These are phyloP conservation scores for Paramyrothecium sp. DNA, from an alignment of 2,329 filamentous ascomycete species.

Conservation along the genomic window DNA sequence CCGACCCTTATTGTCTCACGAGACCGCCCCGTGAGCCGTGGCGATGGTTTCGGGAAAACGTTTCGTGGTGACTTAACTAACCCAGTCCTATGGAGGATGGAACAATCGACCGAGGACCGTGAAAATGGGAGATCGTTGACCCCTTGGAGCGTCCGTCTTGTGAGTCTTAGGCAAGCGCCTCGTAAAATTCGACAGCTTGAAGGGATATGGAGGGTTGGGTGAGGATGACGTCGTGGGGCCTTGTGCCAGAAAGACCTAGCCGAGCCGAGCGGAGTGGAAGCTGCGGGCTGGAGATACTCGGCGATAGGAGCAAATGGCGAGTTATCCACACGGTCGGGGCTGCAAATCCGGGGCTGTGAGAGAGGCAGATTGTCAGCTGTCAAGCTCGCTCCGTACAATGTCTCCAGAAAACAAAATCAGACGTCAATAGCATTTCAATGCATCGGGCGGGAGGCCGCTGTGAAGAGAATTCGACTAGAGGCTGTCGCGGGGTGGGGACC, in stretches of 20 bases:
- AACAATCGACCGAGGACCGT: slow-evolving; percentile 49
- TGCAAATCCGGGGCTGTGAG: not conserved
- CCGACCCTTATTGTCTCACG: slow-evolving; percentile 13
- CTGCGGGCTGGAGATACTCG: slow-evolving; percentile 15
- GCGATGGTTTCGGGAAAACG: slow-evolving; percentile 1
- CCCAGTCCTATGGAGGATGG: slow-evolving; percentile 49
- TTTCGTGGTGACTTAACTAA: slow-evolving; percentile 2
- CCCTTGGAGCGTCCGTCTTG: slow-evolving; percentile 51
- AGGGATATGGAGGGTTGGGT: slow-evolving; percentile 14
- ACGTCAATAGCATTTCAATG: not conserved
- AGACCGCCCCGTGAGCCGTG: slow-evolving; percentile 8
- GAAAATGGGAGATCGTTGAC: slow-evolving; percentile 44
- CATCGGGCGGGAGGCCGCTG: not conserved
- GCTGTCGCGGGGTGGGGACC: not conserved
- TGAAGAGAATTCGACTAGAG: not conserved
- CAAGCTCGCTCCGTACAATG: not conserved
- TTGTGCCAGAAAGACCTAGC: not conserved
- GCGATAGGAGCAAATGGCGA: slow-evolving; percentile 16
- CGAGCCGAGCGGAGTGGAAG: slow-evolving; percentile 7
- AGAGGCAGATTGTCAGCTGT: not conserved
- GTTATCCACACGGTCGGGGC: not conserved
- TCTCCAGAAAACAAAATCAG: no score
- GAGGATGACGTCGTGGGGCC: slow-evolving; percentile 24
- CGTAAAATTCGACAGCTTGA: slow-evolving; percentile 16
- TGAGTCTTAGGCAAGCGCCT: slow-evolving; percentile 31